Evolutionary conservation across 2,329 filamentous ascomycete species (phyloP), one percentile per base, ranked within the genome.

Genomic region (Penicillium sp.): DNA sequence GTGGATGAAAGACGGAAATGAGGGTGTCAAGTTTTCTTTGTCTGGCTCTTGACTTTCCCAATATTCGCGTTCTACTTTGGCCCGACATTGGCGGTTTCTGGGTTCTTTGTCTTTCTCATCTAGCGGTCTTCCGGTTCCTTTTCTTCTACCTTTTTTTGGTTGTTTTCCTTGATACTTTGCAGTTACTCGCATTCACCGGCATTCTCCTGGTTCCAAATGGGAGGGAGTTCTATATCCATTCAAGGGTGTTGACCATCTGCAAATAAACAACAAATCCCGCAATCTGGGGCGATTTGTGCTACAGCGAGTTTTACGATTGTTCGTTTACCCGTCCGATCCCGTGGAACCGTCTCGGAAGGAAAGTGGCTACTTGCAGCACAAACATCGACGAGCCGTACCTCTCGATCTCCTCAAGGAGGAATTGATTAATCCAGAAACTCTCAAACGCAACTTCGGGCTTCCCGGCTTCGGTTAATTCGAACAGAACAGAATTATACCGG

Each of bases 1-100:
- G 64, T 36, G 63, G 59, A 28, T 68, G 25, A n/a, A 40, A 37
- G 28, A 35, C 38, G 19, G n/a, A 25, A 25, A 25, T 25, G 8
- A 25, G 22, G 22, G 5, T 25, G 5, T 25, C 22, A 25, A 25
- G 22, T 25, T 25, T 22, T 25, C 22, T 25, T 25, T 25, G 22
- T 25, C 22, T 25, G 22, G 4, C 22, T 25, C 7, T 25, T 25
- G 22, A 25, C 22, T 25, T 25, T 3, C 22, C 22, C 22, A 7
- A 25, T 6, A 4, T 25, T 25, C 22, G 22, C 22, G 4, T 25
- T 25, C 22, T 25, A 25, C 22, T 2, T 25, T 25, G 22, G 19
- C 3, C 19, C 19, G 22, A 25, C 22, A 25, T 25, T 25, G 22
- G 5, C 22, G 22, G 22, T 11, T 35, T 34, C n/a, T 18, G 33